Conservation (phyloP, 805 yeast species). For the Pichia phayaonensis region DNA sequence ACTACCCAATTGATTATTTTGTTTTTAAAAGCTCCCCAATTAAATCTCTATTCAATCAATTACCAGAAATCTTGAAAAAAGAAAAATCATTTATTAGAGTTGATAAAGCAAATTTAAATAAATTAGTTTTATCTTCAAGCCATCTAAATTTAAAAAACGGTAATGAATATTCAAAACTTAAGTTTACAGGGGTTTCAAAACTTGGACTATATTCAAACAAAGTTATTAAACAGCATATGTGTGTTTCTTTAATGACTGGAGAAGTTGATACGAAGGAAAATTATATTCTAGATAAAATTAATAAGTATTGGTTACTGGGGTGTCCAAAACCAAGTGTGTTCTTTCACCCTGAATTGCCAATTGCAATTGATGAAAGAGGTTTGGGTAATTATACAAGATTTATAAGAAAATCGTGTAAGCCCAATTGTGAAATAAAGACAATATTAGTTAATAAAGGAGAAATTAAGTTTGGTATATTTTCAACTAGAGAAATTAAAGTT, state of each 20-base stretch:
- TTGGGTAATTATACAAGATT: slow-evolving; percentile 73
- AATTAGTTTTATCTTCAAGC: slow-evolving; percentile 5
- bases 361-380: slow-evolving; percentile 74
- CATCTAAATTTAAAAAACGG: slow-evolving; percentile 41
- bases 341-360: slow-evolving; percentile 48
- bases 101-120: slow-evolving; percentile 22
- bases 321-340: slow-evolving; percentile 54
- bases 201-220: slow-evolving; percentile 49
- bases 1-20: slow-evolving; percentile 37
- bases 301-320: slow-evolving; percentile 73
- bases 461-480: slow-evolving; percentile 46
- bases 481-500: slow-evolving; percentile 46
- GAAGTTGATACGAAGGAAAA: slow-evolving; percentile 59
- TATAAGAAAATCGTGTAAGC: slow-evolving; percentile 65
- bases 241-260: slow-evolving; percentile 61
- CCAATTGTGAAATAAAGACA: slow-evolving; percentile 63
- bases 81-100: slow-evolving; percentile 19
- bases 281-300: slow-evolving; percentile 57
- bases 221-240: slow-evolving; percentile 37
- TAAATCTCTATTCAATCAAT: slow-evolving; percentile 20
- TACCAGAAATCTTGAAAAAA: slow-evolving; percentile 20
- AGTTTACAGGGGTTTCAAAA: slow-evolving; percentile 63
- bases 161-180: slow-evolving; percentile 48
- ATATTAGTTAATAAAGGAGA: slow-evolving; percentile 32
- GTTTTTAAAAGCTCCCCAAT: slow-evolving; percentile 37